These are phyloP conservation scores for Stellera chamaejasme DNA, from an alignment of 345 rosid genomes.

Conservation along the genomic window DNA sequence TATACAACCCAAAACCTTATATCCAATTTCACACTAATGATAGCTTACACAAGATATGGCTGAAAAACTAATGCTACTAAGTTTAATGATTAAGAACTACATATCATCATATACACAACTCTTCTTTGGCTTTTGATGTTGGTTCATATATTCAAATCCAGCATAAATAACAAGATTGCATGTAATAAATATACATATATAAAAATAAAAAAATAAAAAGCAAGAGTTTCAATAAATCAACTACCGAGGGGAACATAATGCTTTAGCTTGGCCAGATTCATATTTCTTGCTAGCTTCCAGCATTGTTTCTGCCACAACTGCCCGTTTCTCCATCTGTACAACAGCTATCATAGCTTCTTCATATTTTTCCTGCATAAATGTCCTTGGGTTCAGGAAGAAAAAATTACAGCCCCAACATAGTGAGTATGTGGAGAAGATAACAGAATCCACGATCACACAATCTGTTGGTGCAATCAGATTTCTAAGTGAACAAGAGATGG, in stretches of 20 bases:
- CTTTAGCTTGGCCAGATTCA: constrained; percentile 71
- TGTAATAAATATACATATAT: neutral
- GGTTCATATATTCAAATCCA: neutral
- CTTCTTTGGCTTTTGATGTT: neutral
- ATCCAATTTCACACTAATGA: no score
- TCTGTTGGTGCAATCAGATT: no score
- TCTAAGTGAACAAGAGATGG: no score
- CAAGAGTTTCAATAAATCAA: constrained; percentile 6
- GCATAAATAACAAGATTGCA: neutral
- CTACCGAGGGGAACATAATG: constrained; percentile 56
- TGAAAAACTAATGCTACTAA: no score
- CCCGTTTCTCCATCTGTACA: constrained; percentile 78
- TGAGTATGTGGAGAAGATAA: neutral
- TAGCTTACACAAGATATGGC: no score
- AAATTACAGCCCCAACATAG: constrained; percentile 2
- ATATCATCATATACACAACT: no score
- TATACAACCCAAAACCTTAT: constrained; percentile 9
- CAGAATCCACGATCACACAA: neutral
- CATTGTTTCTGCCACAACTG: constrained; percentile 81
- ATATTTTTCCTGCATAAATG: constrained; percentile 65
- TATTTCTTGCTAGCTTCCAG: constrained; percentile 85
- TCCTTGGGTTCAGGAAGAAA: constrained; percentile 8
- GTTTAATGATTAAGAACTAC: no score
- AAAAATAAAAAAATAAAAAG: neutral
- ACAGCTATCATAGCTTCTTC: constrained; percentile 60